phyloP scores from a whole-genome alignment of 495 filamentous ascomycete genomes.

The Xylaria nigripes region DNA sequence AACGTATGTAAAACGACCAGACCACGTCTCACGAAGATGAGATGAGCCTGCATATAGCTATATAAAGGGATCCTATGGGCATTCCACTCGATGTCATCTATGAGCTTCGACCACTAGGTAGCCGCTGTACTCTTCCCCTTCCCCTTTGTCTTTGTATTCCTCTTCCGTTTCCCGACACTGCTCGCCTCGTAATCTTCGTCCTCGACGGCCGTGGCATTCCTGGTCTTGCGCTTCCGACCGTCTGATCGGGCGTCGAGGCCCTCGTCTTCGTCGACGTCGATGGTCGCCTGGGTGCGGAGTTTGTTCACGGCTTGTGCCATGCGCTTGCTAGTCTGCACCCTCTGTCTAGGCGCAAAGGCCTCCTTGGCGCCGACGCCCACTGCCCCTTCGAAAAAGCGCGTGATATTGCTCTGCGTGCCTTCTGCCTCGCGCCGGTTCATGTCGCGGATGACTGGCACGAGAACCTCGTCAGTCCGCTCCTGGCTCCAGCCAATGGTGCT shows the following conservation, averaged over 20 bases:
- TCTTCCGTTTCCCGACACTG: slow-evolving; percentile 13
- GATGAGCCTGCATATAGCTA: too few relatives aligned
- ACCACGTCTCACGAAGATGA: too few relatives aligned
- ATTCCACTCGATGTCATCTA: too few relatives aligned
- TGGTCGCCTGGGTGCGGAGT: slow-evolving; percentile 40
- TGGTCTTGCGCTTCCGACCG: slow-evolving; percentile 18
- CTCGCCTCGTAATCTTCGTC: slow-evolving; percentile 15
- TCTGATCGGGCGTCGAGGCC: not conserved
- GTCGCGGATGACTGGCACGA: slow-evolving; percentile 88
- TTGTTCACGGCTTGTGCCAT: slow-evolving; percentile 75
- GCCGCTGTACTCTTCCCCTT: slow-evolving; percentile 20
- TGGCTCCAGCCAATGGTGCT: slow-evolving; percentile 85
- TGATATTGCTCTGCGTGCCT: slow-evolving; percentile 94
- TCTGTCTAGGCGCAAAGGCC: slow-evolving; percentile 70
- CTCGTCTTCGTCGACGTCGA: slow-evolving; percentile 16
- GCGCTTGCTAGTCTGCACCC: slow-evolving; percentile 60
- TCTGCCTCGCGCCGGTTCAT: slow-evolving; percentile 83
- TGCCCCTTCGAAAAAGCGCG: slow-evolving; percentile 60
- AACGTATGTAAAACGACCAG: too few relatives aligned
- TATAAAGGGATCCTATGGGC: too few relatives aligned
- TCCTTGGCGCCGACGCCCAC: slow-evolving; percentile 41
- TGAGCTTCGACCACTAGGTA: not conserved
- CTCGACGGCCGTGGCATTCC: slow-evolving; percentile 11
- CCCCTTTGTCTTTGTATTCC: slow-evolving; percentile 21
- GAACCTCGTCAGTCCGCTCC: slow-evolving; percentile 86